Evolutionary conservation across 192 early-diverging fungal species (phyloP).

Genomic region (Neocallimastix lanati): DNA sequence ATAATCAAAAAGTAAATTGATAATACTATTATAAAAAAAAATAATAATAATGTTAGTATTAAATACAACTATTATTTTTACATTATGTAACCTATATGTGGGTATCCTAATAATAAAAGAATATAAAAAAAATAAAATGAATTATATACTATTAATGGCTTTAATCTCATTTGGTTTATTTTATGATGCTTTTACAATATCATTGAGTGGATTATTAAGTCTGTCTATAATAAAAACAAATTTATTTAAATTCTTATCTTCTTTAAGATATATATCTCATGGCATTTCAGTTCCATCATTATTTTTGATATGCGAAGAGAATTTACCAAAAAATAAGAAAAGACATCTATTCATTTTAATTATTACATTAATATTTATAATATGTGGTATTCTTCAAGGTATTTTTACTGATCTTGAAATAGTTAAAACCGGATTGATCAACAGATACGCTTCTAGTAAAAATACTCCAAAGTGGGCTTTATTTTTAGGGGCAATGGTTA

Average conservation of each 20-base stretch:
- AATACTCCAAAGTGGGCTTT: not conserved
- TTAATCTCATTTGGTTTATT: not conserved
- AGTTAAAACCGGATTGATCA: not conserved
- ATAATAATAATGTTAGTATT: no score
- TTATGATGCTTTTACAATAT: not conserved
- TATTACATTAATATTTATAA: not conserved
- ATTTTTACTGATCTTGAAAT: not conserved
- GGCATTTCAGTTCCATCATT: not conserved
- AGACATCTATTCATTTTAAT: no score
- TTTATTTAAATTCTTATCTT: not conserved
- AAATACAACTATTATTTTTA: no score
- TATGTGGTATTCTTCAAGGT: not conserved
- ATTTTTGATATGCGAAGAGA: no score
- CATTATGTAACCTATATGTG: no score
- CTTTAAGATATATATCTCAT: not conserved
- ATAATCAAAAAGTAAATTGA: no score
- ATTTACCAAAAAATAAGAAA: no score
- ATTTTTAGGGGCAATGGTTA: not conserved
- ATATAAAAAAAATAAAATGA: not conserved
- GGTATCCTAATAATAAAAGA: not conserved
- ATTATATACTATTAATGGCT: not conserved
- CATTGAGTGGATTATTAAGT: not conserved
- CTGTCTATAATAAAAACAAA: not conserved
- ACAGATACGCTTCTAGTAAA: not conserved
- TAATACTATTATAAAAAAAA: no score